A percentile compares a stretch with the other conserved stretches of the same genome.
phyloP scores from a whole-genome alignment of 2,329 filamentous ascomycete species.

The Coniochaeta hoffmannii region DNA sequence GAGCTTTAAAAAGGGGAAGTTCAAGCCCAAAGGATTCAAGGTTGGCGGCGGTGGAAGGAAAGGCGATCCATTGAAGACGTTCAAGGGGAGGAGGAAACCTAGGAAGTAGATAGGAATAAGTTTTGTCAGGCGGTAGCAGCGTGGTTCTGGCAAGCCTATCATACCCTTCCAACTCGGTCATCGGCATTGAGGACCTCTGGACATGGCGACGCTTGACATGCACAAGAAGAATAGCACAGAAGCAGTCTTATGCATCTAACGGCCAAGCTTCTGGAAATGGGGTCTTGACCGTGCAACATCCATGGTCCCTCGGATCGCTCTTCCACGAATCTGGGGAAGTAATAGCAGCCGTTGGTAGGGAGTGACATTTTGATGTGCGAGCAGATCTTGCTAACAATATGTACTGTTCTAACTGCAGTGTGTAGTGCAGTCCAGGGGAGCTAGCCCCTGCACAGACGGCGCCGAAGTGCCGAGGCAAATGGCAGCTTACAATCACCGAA shows the following conservation, averaged over 20 bases:
- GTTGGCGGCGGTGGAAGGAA: slow-evolving; percentile 1
- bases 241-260: not conserved
- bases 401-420: not conserved
- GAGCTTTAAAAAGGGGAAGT: slow-evolving; percentile 20
- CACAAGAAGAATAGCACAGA: not conserved
- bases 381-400: not conserved
- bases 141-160: not conserved
- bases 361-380: not conserved
- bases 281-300: not conserved
- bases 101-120: not conserved
- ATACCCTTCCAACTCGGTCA: not conserved
- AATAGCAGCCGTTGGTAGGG: not conserved
- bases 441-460: not conserved
- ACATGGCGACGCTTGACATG: not conserved
- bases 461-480: slow-evolving; percentile 14
- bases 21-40: slow-evolving; percentile 9
- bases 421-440: not conserved
- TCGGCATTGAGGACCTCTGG: not conserved
- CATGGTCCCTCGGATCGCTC: not conserved
- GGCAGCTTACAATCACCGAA: slow-evolving; percentile 9
- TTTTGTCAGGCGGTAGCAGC: not conserved
- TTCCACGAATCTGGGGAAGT: not conserved
- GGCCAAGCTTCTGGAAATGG: not conserved
- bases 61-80: not conserved
- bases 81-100: not conserved